Percentiles rank a stretch among this genome's conserved stretches.
Conservation (phyloP, 78 protist species). For the Anaeramoeba flamelloides region DNA sequence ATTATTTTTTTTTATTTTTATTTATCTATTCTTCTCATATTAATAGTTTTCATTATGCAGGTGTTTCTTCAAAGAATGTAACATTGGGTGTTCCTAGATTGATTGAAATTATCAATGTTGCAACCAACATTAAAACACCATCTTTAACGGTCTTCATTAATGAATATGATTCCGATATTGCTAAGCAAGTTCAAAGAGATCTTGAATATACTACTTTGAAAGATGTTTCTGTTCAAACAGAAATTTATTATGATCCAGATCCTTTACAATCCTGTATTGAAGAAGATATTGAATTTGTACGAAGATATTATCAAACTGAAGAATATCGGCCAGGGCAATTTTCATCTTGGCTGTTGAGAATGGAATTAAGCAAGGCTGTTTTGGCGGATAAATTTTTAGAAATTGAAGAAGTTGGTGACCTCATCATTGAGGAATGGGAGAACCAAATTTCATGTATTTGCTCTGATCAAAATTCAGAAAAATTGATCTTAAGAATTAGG, state of each 20-base stretch:
- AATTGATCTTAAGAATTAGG: background rate
- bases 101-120: constrained; percentile 89
- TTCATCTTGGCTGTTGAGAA: background rate
- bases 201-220: constrained; percentile 69
- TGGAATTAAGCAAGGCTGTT: background rate
- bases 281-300: constrained; percentile 59
- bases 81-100: constrained; percentile 76
- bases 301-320: constrained; percentile 30
- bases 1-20: too few species aligned
- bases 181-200: background rate
- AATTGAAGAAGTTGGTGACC: background rate
- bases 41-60: constrained; percentile 67
- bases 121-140: constrained; percentile 72
- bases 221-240: constrained; percentile 38
- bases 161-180: constrained; percentile 28
- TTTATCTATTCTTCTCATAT: too few species aligned
- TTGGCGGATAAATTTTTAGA: background rate
- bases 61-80: constrained; percentile 92
- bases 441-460: background rate
- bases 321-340: background rate
- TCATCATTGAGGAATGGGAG: background rate
- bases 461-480: background rate
- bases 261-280: constrained; percentile 37
- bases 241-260: constrained; percentile 89
- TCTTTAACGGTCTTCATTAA: constrained; percentile 52